Evolutionary conservation across 495 filamentous ascomycete species (phyloP).

Genomic region (Aspergillus saccharolyticus): DNA sequence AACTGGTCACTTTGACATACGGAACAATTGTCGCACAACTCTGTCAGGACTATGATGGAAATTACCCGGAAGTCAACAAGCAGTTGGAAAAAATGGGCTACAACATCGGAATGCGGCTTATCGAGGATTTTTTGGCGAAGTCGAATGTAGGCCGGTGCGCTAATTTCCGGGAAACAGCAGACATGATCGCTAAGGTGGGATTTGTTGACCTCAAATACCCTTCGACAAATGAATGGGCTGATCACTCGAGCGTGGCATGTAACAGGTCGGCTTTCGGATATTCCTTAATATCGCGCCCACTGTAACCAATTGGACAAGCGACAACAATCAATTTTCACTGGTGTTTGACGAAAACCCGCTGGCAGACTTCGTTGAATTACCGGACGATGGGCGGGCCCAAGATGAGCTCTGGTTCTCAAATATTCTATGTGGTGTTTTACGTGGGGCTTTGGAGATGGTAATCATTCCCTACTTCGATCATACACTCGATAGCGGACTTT

Average conservation of each 20-base stretch:
- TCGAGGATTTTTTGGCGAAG: conserved; percentile 97
- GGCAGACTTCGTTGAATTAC: conserved; percentile 95
- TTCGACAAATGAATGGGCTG: not conserved
- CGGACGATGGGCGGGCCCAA: conserved; percentile 91
- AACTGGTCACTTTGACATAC: conserved; percentile 95
- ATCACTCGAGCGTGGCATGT: too few species aligned
- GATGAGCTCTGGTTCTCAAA: conserved; percentile 99
- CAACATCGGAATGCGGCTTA: conserved; percentile 92
- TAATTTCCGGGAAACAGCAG: conserved; percentile 92
- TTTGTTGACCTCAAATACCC: not conserved
- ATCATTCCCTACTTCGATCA: conserved; percentile 10
- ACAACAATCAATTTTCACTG: conserved; percentile 93
- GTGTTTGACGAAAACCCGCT: conserved; percentile 96
- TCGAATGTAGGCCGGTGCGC: conserved; percentile 81
- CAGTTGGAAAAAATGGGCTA: conserved; percentile 99
- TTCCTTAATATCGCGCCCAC: conserved; percentile 97
- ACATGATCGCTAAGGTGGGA: conserved; percentile 88
- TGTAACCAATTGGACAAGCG: conserved; percentile 90
- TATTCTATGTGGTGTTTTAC: conserved; percentile 87
- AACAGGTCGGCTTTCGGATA: conserved; percentile 94
- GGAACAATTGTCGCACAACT: conserved; percentile 96
- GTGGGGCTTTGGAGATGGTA: conserved; percentile 94
- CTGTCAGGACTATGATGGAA: conserved; percentile 88
- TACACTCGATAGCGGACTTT: conserved; percentile 16
- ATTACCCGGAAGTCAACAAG: conserved; percentile 91